Evolutionary conservation across 345 rosid species (phyloP), one percentile per base, ranked within the genome.

Genomic region (Hypericum perforatum): DNA sequence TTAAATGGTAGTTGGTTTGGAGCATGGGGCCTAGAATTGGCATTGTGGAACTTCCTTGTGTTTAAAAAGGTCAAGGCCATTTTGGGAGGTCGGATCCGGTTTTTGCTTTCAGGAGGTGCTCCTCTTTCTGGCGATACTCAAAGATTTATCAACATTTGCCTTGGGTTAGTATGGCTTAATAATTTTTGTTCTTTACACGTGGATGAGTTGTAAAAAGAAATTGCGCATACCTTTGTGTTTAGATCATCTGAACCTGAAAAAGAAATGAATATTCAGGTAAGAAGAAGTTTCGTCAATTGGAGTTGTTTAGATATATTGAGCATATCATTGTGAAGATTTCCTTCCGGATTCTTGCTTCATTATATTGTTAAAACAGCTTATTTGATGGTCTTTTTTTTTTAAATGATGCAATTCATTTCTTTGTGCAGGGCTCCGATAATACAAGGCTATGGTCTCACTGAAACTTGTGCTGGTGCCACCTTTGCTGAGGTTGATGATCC

Each of bases 391-490:
- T 44, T 55, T 55, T 56, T 66, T 42, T 29, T n/a, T n/a, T n/a
- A n/a, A 29, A 45, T 40, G 5, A 16, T 51, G 58, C 53, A 40
- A 16, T 62, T 15, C 29, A 63, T 49, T 41, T 43, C 39, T 40
- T 48, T 69, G 49, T 58, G 29, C 81, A 94, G 99, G 70, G 91
- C 95, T 74, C 97, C 99, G 45, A 94, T 94, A 32, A 89, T 94
- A 15, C 99, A 94, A 75, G 99, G 99, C n/a, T 94, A 86, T 75
- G 97, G 95, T 53, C 91, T 94, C 53, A 94, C 97, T 12, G 99
- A 94, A 78, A 89, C 95, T 41, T 86, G 95, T 71, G 99, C 99
- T 63, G 99, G 97, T 42, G 97, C 94, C 67, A 76, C 97, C 51
- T 94, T 94, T 74, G 85, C 97, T 11, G 99, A 89, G 79, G 76